Conservation (phyloP, 2,329 filamentous ascomycete genomes). For the Pyrenophora graminea region DNA sequence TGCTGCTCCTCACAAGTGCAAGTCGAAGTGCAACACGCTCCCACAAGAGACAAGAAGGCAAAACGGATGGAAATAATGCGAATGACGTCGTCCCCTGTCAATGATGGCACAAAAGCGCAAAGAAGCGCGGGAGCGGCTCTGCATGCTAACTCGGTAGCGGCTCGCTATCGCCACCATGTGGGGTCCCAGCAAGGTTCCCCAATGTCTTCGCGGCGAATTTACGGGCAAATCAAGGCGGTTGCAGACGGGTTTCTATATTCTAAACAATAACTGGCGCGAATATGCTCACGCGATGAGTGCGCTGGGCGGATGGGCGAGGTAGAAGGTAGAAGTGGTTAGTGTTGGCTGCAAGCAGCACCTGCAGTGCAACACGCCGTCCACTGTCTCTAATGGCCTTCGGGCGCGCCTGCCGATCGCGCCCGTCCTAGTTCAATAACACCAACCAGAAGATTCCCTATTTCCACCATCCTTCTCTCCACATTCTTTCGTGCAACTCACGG, state of each 20-base stretch:
- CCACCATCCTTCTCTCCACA: constrained; percentile 5
- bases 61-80: background rate
- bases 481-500: constrained; percentile 5
- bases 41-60: background rate
- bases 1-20: background rate
- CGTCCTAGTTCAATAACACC: constrained; percentile 10
- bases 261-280: background rate
- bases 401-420: constrained; percentile 17
- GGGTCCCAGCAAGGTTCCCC: constrained; percentile 17
- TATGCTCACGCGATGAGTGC: background rate
- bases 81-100: constrained; percentile 7
- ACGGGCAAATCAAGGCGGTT: constrained; percentile 4
- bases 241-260: background rate
- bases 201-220: constrained; percentile 3
- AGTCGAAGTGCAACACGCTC: background rate
- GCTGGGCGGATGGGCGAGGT: too few relatives aligned
- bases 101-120: constrained; percentile 1
- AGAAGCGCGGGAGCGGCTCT: background rate
- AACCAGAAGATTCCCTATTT: constrained; percentile 14
- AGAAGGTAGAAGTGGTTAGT: background rate
- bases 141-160: constrained; percentile 2
- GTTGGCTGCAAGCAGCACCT: constrained; percentile 1
- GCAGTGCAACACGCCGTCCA: too few relatives aligned
- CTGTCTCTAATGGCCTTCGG: constrained; percentile 10
- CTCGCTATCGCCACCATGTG: constrained; percentile 10